These are phyloP conservation scores for Mycosphaerella arachidis DNA, from an alignment of 2,329 filamentous ascomycete species.

Conservation along the genomic window DNA sequence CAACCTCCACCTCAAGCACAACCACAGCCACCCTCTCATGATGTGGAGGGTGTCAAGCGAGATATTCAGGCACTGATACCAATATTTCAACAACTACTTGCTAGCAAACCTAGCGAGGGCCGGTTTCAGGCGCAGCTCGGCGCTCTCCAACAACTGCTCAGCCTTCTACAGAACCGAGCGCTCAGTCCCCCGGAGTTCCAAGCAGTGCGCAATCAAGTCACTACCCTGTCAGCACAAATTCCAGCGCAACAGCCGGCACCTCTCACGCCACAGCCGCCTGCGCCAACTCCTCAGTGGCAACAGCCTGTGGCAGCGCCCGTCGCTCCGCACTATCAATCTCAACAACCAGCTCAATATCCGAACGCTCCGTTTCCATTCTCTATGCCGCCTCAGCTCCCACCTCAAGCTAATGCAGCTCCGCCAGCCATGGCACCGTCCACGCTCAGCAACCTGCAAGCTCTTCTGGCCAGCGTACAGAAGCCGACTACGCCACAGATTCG, in stretches of 20 bases:
- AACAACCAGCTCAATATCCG: slow-evolving; percentile 7
- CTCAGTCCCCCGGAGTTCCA: slow-evolving; percentile 77
- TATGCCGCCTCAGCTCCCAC: slow-evolving; percentile 17
- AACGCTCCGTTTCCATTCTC: slow-evolving; percentile 11
- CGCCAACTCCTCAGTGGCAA: slow-evolving; percentile 32
- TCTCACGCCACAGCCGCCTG: slow-evolving; percentile 28
- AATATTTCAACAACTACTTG: slow-evolving; percentile 68
- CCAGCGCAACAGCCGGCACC: slow-evolving; percentile 25
- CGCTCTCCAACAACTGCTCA: slow-evolving; percentile 80
- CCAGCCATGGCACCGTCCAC: slow-evolving; percentile 29
- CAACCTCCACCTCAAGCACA: slow-evolving; percentile 14
- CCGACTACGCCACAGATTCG: slow-evolving; percentile 36
- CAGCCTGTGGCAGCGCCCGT: slow-evolving; percentile 21
- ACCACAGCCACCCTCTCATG: slow-evolving; percentile 8
- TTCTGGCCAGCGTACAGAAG: slow-evolving; percentile 33
- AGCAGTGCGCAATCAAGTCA: slow-evolving; percentile 79
- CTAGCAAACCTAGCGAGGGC: slow-evolving; percentile 69
- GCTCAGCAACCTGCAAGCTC: slow-evolving; percentile 31
- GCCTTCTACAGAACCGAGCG: slow-evolving; percentile 70
- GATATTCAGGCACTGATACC: slow-evolving; percentile 77
- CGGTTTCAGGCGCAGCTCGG: slow-evolving; percentile 74
- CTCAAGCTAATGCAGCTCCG: slow-evolving; percentile 12
- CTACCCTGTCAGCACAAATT: slow-evolving; percentile 63
- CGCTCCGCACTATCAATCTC: slow-evolving; percentile 31
- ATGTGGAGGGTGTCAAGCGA: slow-evolving; percentile 64